phyloP scores from a whole-genome alignment of 2,329 filamentous ascomycete genomes.

The Exophiala calicioides region DNA sequence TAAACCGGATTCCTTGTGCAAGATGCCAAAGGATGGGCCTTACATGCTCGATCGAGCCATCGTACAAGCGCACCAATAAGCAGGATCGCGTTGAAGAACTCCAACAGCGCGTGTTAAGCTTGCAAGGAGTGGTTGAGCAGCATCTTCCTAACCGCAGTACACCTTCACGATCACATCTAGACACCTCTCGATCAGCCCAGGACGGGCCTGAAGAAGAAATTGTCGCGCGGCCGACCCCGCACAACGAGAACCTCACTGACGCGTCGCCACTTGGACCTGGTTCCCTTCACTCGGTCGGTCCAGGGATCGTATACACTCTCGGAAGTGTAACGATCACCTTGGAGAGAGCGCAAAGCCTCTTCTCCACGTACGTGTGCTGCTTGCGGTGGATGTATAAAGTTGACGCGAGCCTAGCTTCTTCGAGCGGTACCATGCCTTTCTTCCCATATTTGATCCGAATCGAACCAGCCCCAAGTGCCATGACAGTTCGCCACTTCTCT shows the following conservation, averaged over 20 bases:
- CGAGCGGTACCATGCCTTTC: constrained; percentile 4
- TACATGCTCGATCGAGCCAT: constrained; percentile 3
- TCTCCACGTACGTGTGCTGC: constrained; percentile 3
- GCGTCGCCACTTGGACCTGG: no score
- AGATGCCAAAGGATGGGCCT: constrained; percentile 28
- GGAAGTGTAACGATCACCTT: no score
- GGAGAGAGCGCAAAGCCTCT: no score
- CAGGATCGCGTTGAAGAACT: constrained; percentile 3
- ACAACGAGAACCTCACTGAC: no score
- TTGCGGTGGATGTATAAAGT: neutral
- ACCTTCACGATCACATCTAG: no score
- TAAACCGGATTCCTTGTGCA: constrained; percentile 2
- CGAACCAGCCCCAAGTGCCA: constrained; percentile 1
- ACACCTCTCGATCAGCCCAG: no score
- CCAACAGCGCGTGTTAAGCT: neutral
- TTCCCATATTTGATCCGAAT: constrained; percentile 4
- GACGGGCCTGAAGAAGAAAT: no score
- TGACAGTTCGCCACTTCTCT: constrained; percentile 2
- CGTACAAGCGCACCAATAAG: neutral
- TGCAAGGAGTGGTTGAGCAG: neutral
- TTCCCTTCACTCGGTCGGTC: no score
- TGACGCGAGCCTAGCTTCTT: constrained; percentile 5
- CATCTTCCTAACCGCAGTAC: no score
- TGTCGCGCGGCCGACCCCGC: no score
- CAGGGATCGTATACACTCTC: no score